Conservation (phyloP, 2,329 filamentous ascomycete genomes). For the Alternaria infectoria region DNA sequence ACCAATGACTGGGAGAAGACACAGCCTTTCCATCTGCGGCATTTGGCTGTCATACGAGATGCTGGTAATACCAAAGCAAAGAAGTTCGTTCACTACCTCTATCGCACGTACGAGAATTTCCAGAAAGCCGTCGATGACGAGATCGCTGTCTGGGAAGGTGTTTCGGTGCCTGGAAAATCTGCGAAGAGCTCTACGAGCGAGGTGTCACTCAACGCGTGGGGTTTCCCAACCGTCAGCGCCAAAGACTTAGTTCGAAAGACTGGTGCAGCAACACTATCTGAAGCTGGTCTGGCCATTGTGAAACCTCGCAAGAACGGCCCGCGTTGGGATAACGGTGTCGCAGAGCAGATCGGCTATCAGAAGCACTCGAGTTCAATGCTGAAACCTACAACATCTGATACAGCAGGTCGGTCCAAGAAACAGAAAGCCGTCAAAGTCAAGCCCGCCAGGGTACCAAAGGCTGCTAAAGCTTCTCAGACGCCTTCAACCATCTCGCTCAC, state of each 20-base stretch:
- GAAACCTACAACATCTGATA: conserved; percentile 5
- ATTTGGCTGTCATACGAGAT: conserved; percentile 63
- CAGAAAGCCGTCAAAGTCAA: conserved; percentile 3
- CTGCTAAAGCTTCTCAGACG: neutral
- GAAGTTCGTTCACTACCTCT: conserved; percentile 57
- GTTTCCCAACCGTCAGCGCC: conserved; percentile 28
- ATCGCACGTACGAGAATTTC: conserved; percentile 62
- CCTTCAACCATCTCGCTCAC: conserved; percentile 24
- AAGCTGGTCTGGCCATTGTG: conserved; percentile 30
- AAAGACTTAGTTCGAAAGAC: conserved; percentile 27
- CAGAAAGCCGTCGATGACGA: conserved; percentile 59
- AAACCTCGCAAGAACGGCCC: conserved; percentile 22
- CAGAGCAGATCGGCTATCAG: conserved; percentile 30
- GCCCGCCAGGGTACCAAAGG: neutral
- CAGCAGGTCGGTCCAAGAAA: neutral
- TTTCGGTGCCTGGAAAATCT: conserved; percentile 40
- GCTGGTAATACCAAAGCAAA: conserved; percentile 55
- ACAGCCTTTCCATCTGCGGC: conserved; percentile 64
- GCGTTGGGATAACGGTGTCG: conserved; percentile 36
- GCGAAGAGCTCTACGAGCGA: conserved; percentile 11
- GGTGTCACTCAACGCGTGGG: conserved; percentile 35
- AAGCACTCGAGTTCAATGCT: conserved; percentile 14
- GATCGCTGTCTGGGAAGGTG: conserved; percentile 61
- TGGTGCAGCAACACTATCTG: conserved; percentile 35
- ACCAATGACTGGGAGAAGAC: conserved; percentile 63